phyloP scores from a whole-genome alignment of 192 early-diverging fungal species.

The Radiomyces spectabilis region DNA sequence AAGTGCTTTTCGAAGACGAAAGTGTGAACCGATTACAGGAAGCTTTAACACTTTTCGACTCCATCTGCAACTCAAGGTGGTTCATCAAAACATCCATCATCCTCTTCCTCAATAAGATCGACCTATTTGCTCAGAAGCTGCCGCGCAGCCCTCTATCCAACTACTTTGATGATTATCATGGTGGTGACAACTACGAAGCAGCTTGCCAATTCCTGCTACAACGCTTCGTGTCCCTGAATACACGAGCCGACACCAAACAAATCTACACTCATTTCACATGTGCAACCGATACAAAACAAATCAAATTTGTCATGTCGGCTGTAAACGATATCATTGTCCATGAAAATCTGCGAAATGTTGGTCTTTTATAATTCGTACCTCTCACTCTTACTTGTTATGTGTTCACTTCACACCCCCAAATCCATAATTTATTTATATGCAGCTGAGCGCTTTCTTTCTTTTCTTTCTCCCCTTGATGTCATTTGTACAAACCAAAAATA shows the following conservation, averaged over 20 bases:
- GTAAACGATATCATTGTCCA: slow-evolving; percentile 84
- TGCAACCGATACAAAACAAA: slow-evolving; percentile 76
- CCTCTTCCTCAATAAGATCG: slow-evolving; percentile 96
- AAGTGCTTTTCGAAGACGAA: slow-evolving; percentile 91
- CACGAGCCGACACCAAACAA: slow-evolving; percentile 62
- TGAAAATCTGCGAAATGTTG: slow-evolving; percentile 66
- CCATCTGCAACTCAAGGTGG: slow-evolving; percentile 94
- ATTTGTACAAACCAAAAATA: too few species aligned
- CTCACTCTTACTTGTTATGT: background rate
- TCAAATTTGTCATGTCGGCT: slow-evolving; percentile 83
- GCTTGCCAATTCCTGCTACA: slow-evolving; percentile 71
- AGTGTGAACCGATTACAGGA: slow-evolving; percentile 95
- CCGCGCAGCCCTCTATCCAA: slow-evolving; percentile 70
- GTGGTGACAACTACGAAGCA: slow-evolving; percentile 61
- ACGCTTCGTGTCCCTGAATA: slow-evolving; percentile 70
- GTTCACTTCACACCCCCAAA: background rate
- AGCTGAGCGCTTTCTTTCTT: too few species aligned
- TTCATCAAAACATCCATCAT: slow-evolving; percentile 94
- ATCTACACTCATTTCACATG: slow-evolving; percentile 83
- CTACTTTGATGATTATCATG: slow-evolving; percentile 80
- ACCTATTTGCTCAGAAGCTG: slow-evolving; percentile 89
- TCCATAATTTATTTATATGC: background rate
- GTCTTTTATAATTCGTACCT: slow-evolving; percentile 48
- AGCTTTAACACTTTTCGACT: slow-evolving; percentile 90
- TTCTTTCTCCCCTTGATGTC: too few species aligned